phyloP scores from a whole-genome alignment of 1,284 basidiomycete species.

The Ustilago nuda region DNA sequence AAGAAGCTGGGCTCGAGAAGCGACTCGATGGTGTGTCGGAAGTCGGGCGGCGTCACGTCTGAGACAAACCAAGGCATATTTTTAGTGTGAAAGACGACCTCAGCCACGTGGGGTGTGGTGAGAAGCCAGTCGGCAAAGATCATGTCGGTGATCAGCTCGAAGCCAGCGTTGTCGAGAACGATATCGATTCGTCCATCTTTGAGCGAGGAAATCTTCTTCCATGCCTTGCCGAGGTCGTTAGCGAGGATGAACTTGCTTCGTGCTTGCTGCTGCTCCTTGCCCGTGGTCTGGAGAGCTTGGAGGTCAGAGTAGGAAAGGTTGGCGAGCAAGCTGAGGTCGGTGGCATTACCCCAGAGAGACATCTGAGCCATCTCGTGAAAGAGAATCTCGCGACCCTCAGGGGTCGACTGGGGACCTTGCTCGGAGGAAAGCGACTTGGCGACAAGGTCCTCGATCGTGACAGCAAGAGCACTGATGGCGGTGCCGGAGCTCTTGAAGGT shows the following conservation, averaged over 20 bases:
- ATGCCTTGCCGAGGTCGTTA: slow-evolving; percentile 83
- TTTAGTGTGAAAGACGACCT: slow-evolving; percentile 68
- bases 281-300: slow-evolving; percentile 82
- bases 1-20: slow-evolving; percentile 74
- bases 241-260: slow-evolving; percentile 79
- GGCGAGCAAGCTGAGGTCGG: slow-evolving; percentile 83
- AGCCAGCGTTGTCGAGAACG: slow-evolving; percentile 89
- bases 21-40: slow-evolving; percentile 70
- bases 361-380: slow-evolving; percentile 86
- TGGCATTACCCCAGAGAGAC: slow-evolving; percentile 78
- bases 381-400: slow-evolving; percentile 71
- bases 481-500: slow-evolving; percentile 84
- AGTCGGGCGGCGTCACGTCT: slow-evolving; percentile 67
- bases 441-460: slow-evolving; percentile 57
- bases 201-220: slow-evolving; percentile 78
- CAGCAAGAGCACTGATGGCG: slow-evolving; percentile 76
- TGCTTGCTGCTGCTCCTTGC: slow-evolving; percentile 70
- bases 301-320: slow-evolving; percentile 84
- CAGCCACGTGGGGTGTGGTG: slow-evolving; percentile 52
- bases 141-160: slow-evolving; percentile 94
- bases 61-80: slow-evolving; percentile 68
- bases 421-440: slow-evolving; percentile 42
- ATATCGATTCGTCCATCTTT: slow-evolving; percentile 81
- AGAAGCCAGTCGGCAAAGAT: slow-evolving; percentile 87
- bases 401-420: slow-evolving; percentile 45